These are phyloP conservation scores for Kazachstania kunashirensis DNA, from an alignment of 805 yeast genomes.

Conservation along the genomic window DNA sequence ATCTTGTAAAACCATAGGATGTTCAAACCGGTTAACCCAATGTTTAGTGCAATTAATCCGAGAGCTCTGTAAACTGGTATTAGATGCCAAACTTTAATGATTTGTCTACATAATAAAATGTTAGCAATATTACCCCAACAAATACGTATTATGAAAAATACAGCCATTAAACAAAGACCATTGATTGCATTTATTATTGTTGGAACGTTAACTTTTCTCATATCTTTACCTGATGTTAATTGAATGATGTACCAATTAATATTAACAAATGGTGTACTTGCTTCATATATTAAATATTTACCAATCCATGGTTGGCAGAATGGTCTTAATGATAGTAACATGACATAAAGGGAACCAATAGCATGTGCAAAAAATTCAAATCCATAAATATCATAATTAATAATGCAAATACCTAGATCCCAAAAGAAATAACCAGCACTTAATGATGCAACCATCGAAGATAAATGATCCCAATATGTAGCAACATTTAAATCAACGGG, in stretches of 20 bases:
- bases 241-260: constrained; percentile 83
- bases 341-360: constrained; percentile 66
- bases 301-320: constrained; percentile 76
- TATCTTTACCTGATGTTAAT: constrained; percentile 49
- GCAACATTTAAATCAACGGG: constrained; percentile 38
- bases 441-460: constrained; percentile 60
- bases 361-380: constrained; percentile 78
- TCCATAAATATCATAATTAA: constrained; percentile 63
- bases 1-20: constrained; percentile 82
- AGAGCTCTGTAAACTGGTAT: constrained; percentile 41
- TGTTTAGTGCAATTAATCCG: constrained; percentile 45
- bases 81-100: constrained; percentile 36
- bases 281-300: constrained; percentile 73
- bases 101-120: constrained; percentile 36
- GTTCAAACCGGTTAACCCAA: constrained; percentile 58
- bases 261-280: constrained; percentile 91
- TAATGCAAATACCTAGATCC: constrained; percentile 69
- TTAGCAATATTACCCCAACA: constrained; percentile 83
- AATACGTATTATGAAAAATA: constrained; percentile 72
- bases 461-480: constrained; percentile 64
- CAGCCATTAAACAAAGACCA: constrained; percentile 57
- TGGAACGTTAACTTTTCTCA: constrained; percentile 33
- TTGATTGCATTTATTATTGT: constrained; percentile 47
- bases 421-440: constrained; percentile 84
- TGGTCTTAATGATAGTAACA: constrained; percentile 54